Percentiles rank a stretch among this genome's conserved stretches.
These are phyloP conservation scores for Candida chauliodis DNA, from an alignment of 805 yeast genomes.

Conservation along the genomic window DNA sequence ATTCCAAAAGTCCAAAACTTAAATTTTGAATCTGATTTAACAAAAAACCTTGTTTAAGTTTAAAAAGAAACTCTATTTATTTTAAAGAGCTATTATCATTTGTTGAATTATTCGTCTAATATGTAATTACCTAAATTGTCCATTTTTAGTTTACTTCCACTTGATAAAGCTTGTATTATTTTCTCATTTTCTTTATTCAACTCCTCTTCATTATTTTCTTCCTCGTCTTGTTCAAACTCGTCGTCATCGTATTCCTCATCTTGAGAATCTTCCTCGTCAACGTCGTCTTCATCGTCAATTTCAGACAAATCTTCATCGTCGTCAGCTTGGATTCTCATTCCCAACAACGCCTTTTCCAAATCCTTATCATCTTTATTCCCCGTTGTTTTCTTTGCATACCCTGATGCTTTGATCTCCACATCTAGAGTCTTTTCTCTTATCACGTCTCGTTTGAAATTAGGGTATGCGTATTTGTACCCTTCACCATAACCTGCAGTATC, in stretches of 20 bases:
- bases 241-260: constrained; percentile 34
- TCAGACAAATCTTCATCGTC: constrained; percentile 22
- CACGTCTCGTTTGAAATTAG: constrained; percentile 76
- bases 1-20: too few relatives aligned
- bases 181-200: constrained; percentile 42
- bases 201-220: constrained; percentile 29
- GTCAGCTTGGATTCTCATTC: constrained; percentile 50
- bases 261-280: constrained; percentile 26
- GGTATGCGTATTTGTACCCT: constrained; percentile 73
- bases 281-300: constrained; percentile 20
- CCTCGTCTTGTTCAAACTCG: constrained; percentile 45
- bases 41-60: neutral
- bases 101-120: constrained; percentile 52
- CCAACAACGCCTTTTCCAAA: constrained; percentile 70
- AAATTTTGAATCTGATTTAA: too few relatives aligned
- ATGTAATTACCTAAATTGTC: constrained; percentile 82
- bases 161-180: constrained; percentile 66
- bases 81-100: too few relatives aligned
- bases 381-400: constrained; percentile 47
- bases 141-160: constrained; percentile 68
- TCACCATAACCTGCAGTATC: constrained; percentile 81
- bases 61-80: too few relatives aligned
- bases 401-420: constrained; percentile 88
- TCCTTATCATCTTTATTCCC: constrained; percentile 48
- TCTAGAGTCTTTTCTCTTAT: constrained; percentile 68